phyloP scores from a whole-genome alignment of 306 rosid genomes.

The Dryas alaskensis region DNA sequence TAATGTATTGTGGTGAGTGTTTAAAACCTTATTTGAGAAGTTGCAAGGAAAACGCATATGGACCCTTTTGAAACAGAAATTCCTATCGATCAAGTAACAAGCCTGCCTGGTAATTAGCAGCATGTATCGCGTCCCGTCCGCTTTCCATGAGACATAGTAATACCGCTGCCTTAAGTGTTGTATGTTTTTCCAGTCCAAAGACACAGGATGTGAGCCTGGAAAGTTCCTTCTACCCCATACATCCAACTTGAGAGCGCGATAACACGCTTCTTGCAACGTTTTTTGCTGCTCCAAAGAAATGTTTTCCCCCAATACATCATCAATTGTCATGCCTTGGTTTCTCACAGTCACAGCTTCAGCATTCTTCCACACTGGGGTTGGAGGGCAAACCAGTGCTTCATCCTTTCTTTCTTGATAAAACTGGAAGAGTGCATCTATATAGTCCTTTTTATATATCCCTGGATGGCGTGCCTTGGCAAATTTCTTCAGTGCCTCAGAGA shows the following conservation, averaged over 20 bases:
- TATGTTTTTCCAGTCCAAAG: conserved; percentile 86
- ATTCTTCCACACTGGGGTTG: conserved; percentile 95
- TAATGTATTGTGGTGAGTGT: conserved; percentile 74
- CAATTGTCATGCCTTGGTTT: conserved; percentile 67
- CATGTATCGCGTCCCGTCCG: conserved; percentile 97
- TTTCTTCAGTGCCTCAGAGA: conserved; percentile 72
- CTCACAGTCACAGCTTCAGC: conserved; percentile 68
- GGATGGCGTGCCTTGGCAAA: conserved; percentile 95
- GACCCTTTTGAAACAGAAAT: conserved; percentile 73
- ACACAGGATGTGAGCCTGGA: conserved; percentile 96
- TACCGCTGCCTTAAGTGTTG: conserved; percentile 85
- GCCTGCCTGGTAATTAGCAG: conserved; percentile 88
- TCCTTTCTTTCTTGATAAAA: conserved; percentile 83
- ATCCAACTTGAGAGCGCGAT: conserved; percentile 76
- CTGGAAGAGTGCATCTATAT: conserved; percentile 69
- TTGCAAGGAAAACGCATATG: conserved; percentile 97
- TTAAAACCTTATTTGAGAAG: conserved; percentile 63
- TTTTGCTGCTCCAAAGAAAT: conserved; percentile 90
- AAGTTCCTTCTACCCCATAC: conserved; percentile 71
- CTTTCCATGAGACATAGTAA: conserved; percentile 98
- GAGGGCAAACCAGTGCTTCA: conserved; percentile 72
- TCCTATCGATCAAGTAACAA: conserved; percentile 86
- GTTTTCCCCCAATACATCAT: conserved; percentile 93
- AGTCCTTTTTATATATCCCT: conserved; percentile 93
- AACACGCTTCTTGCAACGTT: conserved; percentile 71